phyloP scores from a whole-genome alignment of 1,284 basidiomycete genomes.

The Psilocybe mexicana region DNA sequence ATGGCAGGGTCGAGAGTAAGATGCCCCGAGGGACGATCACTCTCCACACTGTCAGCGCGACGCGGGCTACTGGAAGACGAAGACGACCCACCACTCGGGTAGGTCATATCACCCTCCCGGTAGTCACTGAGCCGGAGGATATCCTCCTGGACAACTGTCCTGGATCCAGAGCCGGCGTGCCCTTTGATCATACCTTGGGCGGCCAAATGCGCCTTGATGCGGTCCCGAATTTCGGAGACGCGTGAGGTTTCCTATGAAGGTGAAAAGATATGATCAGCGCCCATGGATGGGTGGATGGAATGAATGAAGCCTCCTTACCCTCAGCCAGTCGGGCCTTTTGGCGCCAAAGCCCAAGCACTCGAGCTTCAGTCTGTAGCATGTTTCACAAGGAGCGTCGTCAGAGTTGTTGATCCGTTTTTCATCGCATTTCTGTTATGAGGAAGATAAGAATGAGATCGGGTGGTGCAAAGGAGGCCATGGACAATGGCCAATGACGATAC shows the following conservation, averaged over 20 bases:
- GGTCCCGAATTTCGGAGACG: slow-evolving; percentile 66
- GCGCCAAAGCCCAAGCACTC: slow-evolving; percentile 83
- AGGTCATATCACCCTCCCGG: slow-evolving; percentile 15
- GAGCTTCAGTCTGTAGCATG: slow-evolving; percentile 76
- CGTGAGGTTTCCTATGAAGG: slow-evolving; percentile 61
- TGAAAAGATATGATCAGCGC: slow-evolving; percentile 13
- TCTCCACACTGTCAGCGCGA: slow-evolving; percentile 23
- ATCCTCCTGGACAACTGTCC: slow-evolving; percentile 51
- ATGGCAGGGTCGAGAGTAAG: slow-evolving; percentile 3
- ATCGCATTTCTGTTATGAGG: slow-evolving; percentile 71
- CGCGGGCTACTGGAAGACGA: slow-evolving; percentile 20
- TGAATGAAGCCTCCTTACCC: slow-evolving; percentile 45
- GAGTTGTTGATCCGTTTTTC: slow-evolving; percentile 54
- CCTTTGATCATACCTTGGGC: slow-evolving; percentile 85
- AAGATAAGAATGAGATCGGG: slow-evolving; percentile 9
- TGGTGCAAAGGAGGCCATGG: slow-evolving; percentile 6
- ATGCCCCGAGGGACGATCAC: slow-evolving; percentile 13
- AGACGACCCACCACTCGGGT: slow-evolving; percentile 41
- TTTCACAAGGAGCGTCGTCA: slow-evolving; percentile 63
- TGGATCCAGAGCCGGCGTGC: slow-evolving; percentile 67
- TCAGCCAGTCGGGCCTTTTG: slow-evolving; percentile 83
- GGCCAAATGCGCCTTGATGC: slow-evolving; percentile 75
- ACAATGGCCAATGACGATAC: slow-evolving; percentile 20
- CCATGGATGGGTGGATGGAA: background rate
- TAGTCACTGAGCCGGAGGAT: slow-evolving; percentile 49